These are phyloP conservation scores for Erodium chrysanthum DNA, from an alignment of 441 rosid genomes.

Conservation along the genomic window DNA sequence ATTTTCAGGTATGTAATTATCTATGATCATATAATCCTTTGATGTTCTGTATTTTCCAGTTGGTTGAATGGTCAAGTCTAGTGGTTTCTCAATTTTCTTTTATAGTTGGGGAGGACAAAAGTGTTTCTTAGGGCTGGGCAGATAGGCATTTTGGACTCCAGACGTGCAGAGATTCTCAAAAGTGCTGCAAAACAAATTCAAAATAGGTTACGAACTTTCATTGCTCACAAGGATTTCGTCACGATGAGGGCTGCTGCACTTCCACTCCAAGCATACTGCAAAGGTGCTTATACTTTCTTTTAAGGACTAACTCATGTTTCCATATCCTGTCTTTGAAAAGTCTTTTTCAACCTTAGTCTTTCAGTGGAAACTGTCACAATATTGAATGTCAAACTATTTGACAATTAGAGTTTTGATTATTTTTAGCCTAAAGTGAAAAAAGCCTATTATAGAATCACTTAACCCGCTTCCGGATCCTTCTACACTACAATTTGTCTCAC, in stretches of 20 bases:
- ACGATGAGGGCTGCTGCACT: constrained; percentile 47
- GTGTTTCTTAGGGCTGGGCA: constrained; percentile 98
- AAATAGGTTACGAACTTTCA: constrained; percentile 49
- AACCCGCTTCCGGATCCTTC: not conserved
- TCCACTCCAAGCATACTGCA: constrained; percentile 71
- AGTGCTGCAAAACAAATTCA: constrained; percentile 73
- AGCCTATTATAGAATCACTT: not conserved
- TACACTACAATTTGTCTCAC: not conserved
- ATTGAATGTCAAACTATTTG: not conserved
- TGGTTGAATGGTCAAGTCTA: constrained; percentile 10
- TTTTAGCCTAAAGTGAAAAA: not conserved
- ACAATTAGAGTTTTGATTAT: not conserved
- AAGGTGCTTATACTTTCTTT: constrained; percentile 41
- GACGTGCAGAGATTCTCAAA: constrained; percentile 81
- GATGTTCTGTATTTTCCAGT: constrained; percentile 13
- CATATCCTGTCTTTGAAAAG: not conserved
- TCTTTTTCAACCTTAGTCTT: not conserved
- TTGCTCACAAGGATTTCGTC: constrained; percentile 44
- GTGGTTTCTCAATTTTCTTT: constrained; percentile 15
- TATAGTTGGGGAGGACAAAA: constrained; percentile 83
- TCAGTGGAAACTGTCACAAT: not conserved
- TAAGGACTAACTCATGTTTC: not conserved
- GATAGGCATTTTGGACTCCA: constrained; percentile 77
- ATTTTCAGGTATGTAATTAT: constrained; percentile 61
- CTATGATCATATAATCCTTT: constrained; percentile 1